Conservation (phyloP, 1,139 yeast genomes). For the Yamadazyma kanchanaburiensis region DNA sequence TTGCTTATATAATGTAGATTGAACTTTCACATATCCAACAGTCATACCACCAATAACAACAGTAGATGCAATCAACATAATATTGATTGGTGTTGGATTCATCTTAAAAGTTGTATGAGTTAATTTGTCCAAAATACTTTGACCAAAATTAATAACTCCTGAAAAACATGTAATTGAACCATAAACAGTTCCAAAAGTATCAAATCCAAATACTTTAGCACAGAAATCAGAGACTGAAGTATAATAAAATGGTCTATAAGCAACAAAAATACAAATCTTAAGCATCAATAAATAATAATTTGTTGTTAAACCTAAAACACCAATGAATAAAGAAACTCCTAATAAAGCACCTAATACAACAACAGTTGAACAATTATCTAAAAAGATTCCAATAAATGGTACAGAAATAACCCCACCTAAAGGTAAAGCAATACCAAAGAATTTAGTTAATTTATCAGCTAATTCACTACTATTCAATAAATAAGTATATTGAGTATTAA, state of each 20-base stretch:
- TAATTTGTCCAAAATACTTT: slow-evolving; percentile 34
- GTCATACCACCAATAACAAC: slow-evolving; percentile 28
- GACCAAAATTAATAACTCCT: slow-evolving; percentile 38
- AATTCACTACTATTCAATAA: slow-evolving; percentile 24
- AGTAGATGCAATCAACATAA: slow-evolving; percentile 24
- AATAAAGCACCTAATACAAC: slow-evolving; percentile 28
- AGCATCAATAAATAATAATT: slow-evolving; percentile 26
- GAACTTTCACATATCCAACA: slow-evolving; percentile 27
- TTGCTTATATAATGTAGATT: slow-evolving; percentile 22
- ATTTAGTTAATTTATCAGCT: slow-evolving; percentile 31
- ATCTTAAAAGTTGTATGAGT: slow-evolving; percentile 39
- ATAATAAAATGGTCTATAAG: slow-evolving; percentile 44
- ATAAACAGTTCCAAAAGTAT: slow-evolving; percentile 46
- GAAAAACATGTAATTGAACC: slow-evolving; percentile 42
- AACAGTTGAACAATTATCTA: slow-evolving; percentile 37
- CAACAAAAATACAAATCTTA: slow-evolving; percentile 37
- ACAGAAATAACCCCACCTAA: slow-evolving; percentile 42
- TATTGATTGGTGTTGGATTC: slow-evolving; percentile 43
- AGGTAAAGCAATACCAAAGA: slow-evolving; percentile 45
- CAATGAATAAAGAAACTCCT: slow-evolving; percentile 30
- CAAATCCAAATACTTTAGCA: slow-evolving; percentile 48
- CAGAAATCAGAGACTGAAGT: slow-evolving; percentile 44
- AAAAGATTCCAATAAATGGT: slow-evolving; percentile 40
- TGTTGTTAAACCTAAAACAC: slow-evolving; percentile 35
- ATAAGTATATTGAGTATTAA: slow-evolving; percentile 42